Conservation (phyloP, 805 yeast species). For the Yarrowia osloensis region DNA sequence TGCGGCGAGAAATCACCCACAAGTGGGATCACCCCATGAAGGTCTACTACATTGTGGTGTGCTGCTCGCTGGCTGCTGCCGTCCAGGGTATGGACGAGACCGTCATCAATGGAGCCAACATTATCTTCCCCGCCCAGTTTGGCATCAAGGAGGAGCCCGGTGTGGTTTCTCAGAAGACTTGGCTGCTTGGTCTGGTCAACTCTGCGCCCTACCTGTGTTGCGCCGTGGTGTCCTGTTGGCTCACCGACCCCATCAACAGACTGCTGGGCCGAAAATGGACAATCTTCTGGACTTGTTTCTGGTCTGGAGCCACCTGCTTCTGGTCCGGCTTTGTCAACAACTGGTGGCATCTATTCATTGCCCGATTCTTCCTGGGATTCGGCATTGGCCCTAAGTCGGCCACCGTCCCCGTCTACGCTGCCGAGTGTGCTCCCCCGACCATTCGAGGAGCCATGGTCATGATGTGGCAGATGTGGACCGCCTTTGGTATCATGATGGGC, state of each 20-base stretch:
- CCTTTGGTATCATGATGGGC: conserved; percentile 71
- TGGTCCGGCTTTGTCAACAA: conserved; percentile 65
- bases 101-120: conserved; percentile 66
- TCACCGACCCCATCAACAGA: conserved; percentile 55
- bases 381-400: conserved; percentile 70
- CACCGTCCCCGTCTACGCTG: conserved; percentile 67
- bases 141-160: conserved; percentile 36
- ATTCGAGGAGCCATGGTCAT: conserved; percentile 67
- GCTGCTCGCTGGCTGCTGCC: conserved; percentile 67
- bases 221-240: conserved; percentile 57
- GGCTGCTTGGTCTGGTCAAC: conserved; percentile 61
- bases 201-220: conserved; percentile 68
- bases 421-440: conserved; percentile 60
- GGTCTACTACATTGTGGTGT: conserved; percentile 53
- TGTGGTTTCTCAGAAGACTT: conserved; percentile 35
- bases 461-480: conserved; percentile 78
- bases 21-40: conserved; percentile 50
- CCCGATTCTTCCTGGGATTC: conserved; percentile 60
- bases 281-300: conserved; percentile 57
- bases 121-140: conserved; percentile 44
- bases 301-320: conserved; percentile 60
- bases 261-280: conserved; percentile 60
- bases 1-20: conserved; percentile 51
- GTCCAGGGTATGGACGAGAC: conserved; percentile 78
- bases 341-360: conserved; percentile 62